phyloP scores from a whole-genome alignment of 228 moss, liverwort and hornwort genomes.

The Sphagnum magellanicum region DNA sequence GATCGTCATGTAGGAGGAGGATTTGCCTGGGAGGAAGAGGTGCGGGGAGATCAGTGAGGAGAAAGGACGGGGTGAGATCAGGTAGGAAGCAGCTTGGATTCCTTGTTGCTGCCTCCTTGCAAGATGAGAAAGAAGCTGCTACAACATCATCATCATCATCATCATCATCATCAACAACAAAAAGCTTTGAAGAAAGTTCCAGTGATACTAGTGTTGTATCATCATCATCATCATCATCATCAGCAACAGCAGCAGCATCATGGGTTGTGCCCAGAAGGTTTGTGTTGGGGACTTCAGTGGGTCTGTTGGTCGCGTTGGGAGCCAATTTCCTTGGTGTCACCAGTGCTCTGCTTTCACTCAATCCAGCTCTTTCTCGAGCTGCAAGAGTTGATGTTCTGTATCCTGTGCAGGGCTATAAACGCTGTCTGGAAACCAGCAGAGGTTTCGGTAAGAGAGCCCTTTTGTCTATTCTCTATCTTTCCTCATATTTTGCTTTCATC shows the following conservation, averaged over 20 bases:
- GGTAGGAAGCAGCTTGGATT: too few relatives aligned
- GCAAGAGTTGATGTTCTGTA: conserved; percentile 72
- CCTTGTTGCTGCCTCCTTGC: conserved; percentile 11
- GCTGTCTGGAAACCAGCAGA: conserved; percentile 70
- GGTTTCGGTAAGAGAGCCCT: conserved; percentile 54
- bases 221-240: too few relatives aligned
- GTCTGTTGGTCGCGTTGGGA: conserved; percentile 50
- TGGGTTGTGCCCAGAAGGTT: conserved; percentile 60
- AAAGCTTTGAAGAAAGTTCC: background rate
- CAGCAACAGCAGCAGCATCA: conserved; percentile 24
- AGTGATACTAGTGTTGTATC: conserved; percentile 3
- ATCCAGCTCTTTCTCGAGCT: conserved; percentile 37
- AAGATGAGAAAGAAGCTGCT: conserved; percentile 31
- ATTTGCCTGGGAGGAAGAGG: too few relatives aligned
- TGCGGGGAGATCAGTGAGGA: too few relatives aligned
- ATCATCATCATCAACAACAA: background rate
- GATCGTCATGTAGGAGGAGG: too few relatives aligned
- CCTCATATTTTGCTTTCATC: background rate
- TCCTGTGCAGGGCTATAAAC: conserved; percentile 70
- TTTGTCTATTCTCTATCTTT: background rate
- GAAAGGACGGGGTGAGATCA: too few relatives aligned
- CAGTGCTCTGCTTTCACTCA: conserved; percentile 63
- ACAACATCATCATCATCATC: conserved; percentile 1
- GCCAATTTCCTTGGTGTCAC: conserved; percentile 71
- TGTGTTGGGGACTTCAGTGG: conserved; percentile 54